These are phyloP conservation scores for Verticillium longisporum DNA, from an alignment of 2,329 filamentous ascomycete genomes.

Conservation along the genomic window DNA sequence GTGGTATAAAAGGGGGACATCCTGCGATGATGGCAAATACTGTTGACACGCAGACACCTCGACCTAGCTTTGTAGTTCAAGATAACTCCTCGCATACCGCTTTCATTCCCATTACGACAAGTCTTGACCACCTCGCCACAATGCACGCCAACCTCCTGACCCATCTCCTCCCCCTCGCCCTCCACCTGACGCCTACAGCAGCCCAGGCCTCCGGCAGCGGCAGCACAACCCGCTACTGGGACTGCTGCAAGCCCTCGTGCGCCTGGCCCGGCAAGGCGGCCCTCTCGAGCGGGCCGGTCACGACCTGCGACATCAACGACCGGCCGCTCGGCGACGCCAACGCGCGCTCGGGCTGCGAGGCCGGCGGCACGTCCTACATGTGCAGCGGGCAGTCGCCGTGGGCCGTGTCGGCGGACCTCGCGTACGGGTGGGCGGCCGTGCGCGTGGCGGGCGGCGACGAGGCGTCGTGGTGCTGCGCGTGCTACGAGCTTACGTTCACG, in stretches of 20 bases:
- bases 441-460: slow-evolving; percentile 36
- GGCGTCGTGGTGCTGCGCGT: slow-evolving; percentile 42
- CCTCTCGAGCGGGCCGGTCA: not conserved
- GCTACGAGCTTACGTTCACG: slow-evolving; percentile 56
- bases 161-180: slow-evolving; percentile 13
- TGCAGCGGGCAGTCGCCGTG: slow-evolving; percentile 45
- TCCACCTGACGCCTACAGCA: slow-evolving; percentile 10
- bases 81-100: no score
- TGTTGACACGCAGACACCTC: no score
- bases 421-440: slow-evolving; percentile 49
- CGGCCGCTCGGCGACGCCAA: slow-evolving; percentile 35
- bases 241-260: slow-evolving; percentile 56
- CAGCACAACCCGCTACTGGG: slow-evolving; percentile 32
- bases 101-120: not conserved
- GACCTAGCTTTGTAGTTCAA: no score
- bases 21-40: no score
- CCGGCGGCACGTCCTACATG: slow-evolving; percentile 44
- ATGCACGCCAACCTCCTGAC: slow-evolving; percentile 10
- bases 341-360: slow-evolving; percentile 24
- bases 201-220: slow-evolving; percentile 20
- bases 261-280: slow-evolving; percentile 40
- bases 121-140: not conserved
- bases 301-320: slow-evolving; percentile 40
- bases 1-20: no score
- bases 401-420: slow-evolving; percentile 39